Base-by-base conservation (phyloP, 192 early-diverging fungal species). In the Pilaira anomala region DNA sequence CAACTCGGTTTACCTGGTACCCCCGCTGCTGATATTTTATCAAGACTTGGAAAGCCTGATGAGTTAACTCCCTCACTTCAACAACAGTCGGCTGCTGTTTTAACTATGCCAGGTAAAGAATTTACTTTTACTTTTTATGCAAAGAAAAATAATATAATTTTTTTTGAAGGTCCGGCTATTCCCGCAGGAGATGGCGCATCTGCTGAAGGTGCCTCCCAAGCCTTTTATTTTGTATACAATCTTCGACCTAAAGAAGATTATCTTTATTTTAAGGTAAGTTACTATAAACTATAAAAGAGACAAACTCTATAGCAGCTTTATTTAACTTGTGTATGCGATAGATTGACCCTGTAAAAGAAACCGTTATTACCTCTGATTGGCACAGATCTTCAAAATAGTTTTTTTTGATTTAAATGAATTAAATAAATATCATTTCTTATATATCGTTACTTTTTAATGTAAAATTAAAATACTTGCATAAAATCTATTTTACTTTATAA, bases 41-140 rank as follows among this genome's bases (percentile, higher is more conserved):
- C 48, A 9, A 72, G 68, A 3, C 66, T 82, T 64, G 80, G 80
- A 12, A 63, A 79, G 14, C 80, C 80, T 24, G 80, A 82, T 51
- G 80, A 82, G 54, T 49, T 79, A 13, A 77, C 67, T 11, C 73
- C 67, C n/a, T 45, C 58, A 18, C 55, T 78, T 59, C 65, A 70
- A 3, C 40, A 53, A n/a, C 50, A 36, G 18, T 26, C 46, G 8
- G 36, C 57, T 21, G 18, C 33, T 48, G 18, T 73, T 18, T 18
- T 52, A 14, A 68, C 66, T 21, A 74, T 74, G 72, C 72, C 72
- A 36, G 72, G 72, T 73, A 63, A 57, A 24, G 0, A 16, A 13
- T 25, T 24, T 6, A 25, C 12, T 25, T 48, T 18, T 48, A n/a
- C n/a, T 33, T 28, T 39, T 22, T 50, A 60, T 60, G 30, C 36